Conservation (phyloP, 2,329 filamentous ascomycete species). For the Penicillium sp. region DNA sequence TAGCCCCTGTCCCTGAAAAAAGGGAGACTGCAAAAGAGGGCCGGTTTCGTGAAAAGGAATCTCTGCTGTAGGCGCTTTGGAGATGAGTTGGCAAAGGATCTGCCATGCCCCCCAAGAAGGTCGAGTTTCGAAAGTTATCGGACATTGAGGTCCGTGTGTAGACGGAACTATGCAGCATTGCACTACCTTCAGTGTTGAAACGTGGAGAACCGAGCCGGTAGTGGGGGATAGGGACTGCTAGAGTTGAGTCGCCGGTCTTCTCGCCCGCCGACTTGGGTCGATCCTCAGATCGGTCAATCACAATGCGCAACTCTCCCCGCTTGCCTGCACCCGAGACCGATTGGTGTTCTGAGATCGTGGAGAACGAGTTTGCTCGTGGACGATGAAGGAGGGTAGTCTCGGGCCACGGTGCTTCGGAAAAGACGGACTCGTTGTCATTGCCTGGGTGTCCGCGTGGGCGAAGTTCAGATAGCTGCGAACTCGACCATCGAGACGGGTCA, state of each 20-base stretch:
- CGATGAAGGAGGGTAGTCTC: constrained; percentile 41
- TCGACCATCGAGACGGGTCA: constrained; percentile 43
- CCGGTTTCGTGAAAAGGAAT: constrained; percentile 28
- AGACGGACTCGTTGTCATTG: constrained; percentile 28
- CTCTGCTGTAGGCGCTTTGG: constrained; percentile 29
- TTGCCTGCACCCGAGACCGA: constrained; percentile 44
- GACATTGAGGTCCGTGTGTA: constrained; percentile 67
- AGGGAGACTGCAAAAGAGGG: constrained; percentile 42
- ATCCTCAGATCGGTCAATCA: constrained; percentile 72
- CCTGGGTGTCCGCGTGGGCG: constrained; percentile 33
- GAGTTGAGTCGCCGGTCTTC: constrained; percentile 52
- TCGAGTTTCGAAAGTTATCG: constrained; percentile 70
- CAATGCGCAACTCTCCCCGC: constrained; percentile 72
- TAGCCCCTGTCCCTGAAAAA: constrained; percentile 38
- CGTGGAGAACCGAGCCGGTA: constrained; percentile 80
- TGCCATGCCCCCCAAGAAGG: constrained; percentile 49
- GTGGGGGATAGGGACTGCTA: constrained; percentile 78
- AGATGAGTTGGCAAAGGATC: constrained; percentile 25
- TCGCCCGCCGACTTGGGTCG: constrained; percentile 67
- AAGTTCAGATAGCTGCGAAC: constrained; percentile 45
- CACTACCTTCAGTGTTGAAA: constrained; percentile 75
- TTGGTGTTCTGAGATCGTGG: constrained; percentile 68
- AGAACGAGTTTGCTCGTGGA: constrained; percentile 73
- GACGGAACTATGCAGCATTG: constrained; percentile 77
- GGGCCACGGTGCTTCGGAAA: constrained; percentile 24